Evolutionary conservation across 2,329 filamentous ascomycete species (phyloP), one percentile per base, ranked within the genome.

Genomic region (Bipolaris sorokiniana): DNA sequence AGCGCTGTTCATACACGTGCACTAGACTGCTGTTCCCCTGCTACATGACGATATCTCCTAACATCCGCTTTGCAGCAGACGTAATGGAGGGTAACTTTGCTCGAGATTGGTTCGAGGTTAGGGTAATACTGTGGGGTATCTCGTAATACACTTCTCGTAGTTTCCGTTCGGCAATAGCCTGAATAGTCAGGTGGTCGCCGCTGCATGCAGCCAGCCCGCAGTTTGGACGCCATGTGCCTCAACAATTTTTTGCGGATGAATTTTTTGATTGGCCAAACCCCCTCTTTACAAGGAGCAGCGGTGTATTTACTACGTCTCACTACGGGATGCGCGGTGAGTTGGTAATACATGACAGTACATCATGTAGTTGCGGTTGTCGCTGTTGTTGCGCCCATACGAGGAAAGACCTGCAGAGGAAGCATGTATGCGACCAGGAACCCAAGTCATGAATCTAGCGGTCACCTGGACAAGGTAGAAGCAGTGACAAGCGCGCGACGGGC

Each of bases 121-220:
- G 49, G 48, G 49, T 45, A 42, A 38, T 42, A 54, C 36, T 56
- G 59, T 54, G 56, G 61, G 56, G 57, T 58, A 56, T 52, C 44
- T 58, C 48, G 48, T 51, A 45, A 59, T 62, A 55, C 61, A 59
- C 64, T 49, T 33, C 61, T 62, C 58, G 51, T 61, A 56, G 50
- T 56, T 52, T 59, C n/a, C 42, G 50, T 54, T 42, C 54, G 56
- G 58, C 51, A 57, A 51, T 65, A 52, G 54, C 56, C 60, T 56
- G 48, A 64, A 56, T 56, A 60, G 66, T 74, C 72, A 74, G 71
- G 68, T 74, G 71, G 63, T 70, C 64, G 54, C 59, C 59, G 62
- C 59, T 44, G 59, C 56, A 70, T 74, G 71, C 70, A 64, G 56
- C 45, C 56, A 56, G 38, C 44, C 42, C 34, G 48, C 53, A 67